Evolutionary conservation across 1,284 basidiomycete species (phyloP).

Genomic region (Trametes versicolor): DNA sequence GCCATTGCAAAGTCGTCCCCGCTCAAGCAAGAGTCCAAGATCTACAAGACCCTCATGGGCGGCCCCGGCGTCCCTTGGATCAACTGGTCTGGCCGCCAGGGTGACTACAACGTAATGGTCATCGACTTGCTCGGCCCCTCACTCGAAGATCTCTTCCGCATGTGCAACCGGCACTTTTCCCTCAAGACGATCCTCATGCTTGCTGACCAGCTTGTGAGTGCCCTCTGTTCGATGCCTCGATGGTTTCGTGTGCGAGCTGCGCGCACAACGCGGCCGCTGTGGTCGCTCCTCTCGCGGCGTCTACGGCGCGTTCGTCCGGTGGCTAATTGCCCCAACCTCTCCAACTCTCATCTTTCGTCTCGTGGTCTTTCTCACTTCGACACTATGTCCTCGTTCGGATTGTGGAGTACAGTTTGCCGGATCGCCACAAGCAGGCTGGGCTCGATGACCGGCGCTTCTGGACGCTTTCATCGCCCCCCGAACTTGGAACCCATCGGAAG

Average conservation of each 20-base stretch:
- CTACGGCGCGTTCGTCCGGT: conserved; percentile 4
- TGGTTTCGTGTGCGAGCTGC: conserved; percentile 4
- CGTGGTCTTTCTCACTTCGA: not conserved
- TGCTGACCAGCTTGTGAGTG: conserved; percentile 89
- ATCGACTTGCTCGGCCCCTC: conserved; percentile 94
- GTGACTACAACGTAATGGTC: conserved; percentile 98
- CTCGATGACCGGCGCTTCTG: conserved; percentile 1
- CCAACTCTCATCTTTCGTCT: not conserved
- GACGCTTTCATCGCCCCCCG: not conserved
- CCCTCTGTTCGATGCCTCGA: conserved; percentile 6
- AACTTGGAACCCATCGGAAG: not conserved
- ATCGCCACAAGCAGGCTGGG: not conserved
- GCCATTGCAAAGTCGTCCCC: conserved; percentile 84
- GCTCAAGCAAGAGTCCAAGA: conserved; percentile 91
- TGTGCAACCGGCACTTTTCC: conserved; percentile 92
- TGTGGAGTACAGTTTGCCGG: not conserved
- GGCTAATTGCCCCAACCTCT: not conserved
- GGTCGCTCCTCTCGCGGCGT: conserved; percentile 13
- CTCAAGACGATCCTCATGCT: conserved; percentile 94
- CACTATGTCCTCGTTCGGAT: not conserved
- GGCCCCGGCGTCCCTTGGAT: conserved; percentile 96
- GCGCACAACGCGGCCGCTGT: conserved; percentile 5
- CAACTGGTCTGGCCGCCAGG: conserved; percentile 93
- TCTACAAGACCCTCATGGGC: conserved; percentile 93
- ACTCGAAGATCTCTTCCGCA: conserved; percentile 95